These are phyloP conservation scores for Populus ilicifolia DNA, from an alignment of 345 rosid genomes.

Conservation along the genomic window DNA sequence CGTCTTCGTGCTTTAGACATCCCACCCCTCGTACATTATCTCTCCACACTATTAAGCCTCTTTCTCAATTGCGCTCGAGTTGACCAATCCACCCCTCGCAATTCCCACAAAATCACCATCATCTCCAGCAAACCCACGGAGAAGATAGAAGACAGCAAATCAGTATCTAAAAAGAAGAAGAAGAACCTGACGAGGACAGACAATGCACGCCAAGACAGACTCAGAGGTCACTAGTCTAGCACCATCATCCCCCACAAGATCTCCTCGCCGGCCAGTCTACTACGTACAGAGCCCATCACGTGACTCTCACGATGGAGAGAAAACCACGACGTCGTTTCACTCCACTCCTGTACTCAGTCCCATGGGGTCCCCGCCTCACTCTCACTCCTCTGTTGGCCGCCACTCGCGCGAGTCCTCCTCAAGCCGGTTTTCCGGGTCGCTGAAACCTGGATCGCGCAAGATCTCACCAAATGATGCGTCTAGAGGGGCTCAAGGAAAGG, in stretches of 20 bases:
- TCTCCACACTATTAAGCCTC: neutral
- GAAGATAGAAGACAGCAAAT: neutral
- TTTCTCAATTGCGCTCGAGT: neutral
- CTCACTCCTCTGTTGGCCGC: conserved; percentile 84
- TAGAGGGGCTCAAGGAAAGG: conserved; percentile 43
- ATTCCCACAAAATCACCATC: conserved; percentile 6
- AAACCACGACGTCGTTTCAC: conserved; percentile 90
- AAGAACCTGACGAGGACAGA: neutral
- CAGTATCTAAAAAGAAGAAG: neutral
- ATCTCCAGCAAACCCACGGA: neutral
- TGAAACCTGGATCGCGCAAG: conserved; percentile 89
- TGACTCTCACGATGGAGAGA: conserved; percentile 98
- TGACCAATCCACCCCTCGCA: conserved; percentile 3
- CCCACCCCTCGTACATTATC: conserved; percentile 13
- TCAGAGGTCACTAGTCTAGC: conserved; percentile 96
- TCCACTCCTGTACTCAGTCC: conserved; percentile 92
- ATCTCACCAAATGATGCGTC: conserved; percentile 66
- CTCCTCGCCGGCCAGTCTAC: conserved; percentile 87
- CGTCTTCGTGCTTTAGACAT: neutral
- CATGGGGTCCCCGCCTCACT: conserved; percentile 86
- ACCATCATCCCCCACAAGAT: conserved; percentile 80
- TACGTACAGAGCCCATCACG: conserved; percentile 93
- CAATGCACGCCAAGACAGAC: conserved; percentile 96
- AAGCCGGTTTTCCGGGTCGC: conserved; percentile 81
- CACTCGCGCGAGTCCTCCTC: conserved; percentile 92